Evolutionary conservation across 352 stramenopile species (phyloP), one percentile per base, ranked within the genome.

Genomic region (Globisporangium cystogenes): DNA sequence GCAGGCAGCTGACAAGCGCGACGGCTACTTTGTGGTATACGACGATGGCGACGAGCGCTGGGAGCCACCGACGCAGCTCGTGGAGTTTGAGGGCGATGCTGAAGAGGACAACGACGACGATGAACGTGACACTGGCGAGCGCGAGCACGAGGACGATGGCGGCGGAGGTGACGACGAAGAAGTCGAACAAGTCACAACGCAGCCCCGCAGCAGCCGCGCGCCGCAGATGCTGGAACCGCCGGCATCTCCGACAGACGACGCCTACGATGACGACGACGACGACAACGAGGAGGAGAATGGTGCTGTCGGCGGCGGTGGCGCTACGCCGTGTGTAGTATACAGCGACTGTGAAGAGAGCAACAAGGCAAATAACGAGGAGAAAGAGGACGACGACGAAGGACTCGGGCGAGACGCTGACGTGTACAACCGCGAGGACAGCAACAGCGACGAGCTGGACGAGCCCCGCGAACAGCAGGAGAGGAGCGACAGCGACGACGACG

Each of bases 41-140:
- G 83, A 93, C 55, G 83, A 92, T 44, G 81, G 83, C 14, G 83
- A 93, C 56, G 75, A 90, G 64, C 74, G 76, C 24, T 93, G 83
- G 83, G 78, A 91, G 66, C 51, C 57, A 0, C 35, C 55, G 0
- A 43, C 39, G 3, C 57, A 75, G 48, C 65, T 62, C 31, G 73
- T 86, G 40, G 48, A 66, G 8, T 65, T 90, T 18, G 69, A 74
- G 42, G 67, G 54, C 6, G 14, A 18, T 16, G 20, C n/a, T 29
- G 40, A 11, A 15, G 6, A 11, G 3, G 33, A 3, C 14, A 12
- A 18, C 26, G n/a, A 41, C 6, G 24, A 31, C 7, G 21, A 46
- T 8, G n/a, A 53, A 1, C 29, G 26, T 37, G 33, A 1, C 6
- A 5, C 33, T 39, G 15, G 42, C 21, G 46, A 47, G 26, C 24